Percentiles rank a stretch among this genome's conserved stretches.
phyloP scores from a whole-genome alignment of 2,329 filamentous ascomycete species.

The Venturia aucupariae region DNA sequence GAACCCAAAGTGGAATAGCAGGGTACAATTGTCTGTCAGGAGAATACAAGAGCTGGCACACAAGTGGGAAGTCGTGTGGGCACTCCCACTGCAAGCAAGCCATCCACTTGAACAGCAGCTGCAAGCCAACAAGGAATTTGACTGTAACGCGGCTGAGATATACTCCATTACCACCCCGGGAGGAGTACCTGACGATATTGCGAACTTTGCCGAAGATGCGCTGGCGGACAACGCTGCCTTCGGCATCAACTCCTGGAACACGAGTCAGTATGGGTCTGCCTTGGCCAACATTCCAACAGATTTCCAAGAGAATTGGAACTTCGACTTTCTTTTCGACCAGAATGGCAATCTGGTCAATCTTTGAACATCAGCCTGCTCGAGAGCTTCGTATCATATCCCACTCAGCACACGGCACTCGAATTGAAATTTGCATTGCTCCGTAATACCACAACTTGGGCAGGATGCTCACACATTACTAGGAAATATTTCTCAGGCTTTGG shows the following conservation, averaged over 20 bases:
- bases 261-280: not conserved
- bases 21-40: not conserved
- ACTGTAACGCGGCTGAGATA: not conserved
- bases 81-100: not conserved
- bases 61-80: slow-evolving; percentile 5
- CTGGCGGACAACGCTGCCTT: not conserved
- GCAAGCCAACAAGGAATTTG: not conserved
- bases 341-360: slow-evolving; percentile 1
- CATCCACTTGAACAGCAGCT: not conserved
- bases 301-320: not conserved
- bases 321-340: not conserved
- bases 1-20: not conserved
- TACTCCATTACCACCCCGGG: not conserved
- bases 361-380: not conserved
- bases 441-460: too few species aligned
- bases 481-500: too few species aligned
- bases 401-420: too few species aligned
- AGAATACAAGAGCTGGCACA: not conserved
- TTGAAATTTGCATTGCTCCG: too few species aligned
- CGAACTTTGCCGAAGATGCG: not conserved
- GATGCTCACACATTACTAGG: too few species aligned
- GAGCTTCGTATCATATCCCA: too few species aligned
- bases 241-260: not conserved
- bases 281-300: not conserved
- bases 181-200: not conserved